Evolutionary conservation across 208 protist genomes (phyloP).

Genomic region (Phytomonas francai): DNA sequence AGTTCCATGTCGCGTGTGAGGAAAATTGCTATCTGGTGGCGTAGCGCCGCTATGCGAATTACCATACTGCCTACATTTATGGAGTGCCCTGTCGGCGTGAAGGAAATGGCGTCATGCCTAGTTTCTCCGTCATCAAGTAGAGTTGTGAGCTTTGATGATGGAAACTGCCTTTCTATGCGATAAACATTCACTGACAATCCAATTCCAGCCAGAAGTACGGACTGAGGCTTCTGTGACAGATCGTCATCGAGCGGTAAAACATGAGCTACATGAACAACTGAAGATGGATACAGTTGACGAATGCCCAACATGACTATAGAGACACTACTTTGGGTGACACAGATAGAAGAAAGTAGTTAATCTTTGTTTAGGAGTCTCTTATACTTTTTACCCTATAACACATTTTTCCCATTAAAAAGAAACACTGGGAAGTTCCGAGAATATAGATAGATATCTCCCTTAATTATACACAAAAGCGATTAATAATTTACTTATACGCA

Average conservation of each 20-base stretch:
- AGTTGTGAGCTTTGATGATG: neutral
- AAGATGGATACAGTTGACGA: constrained; percentile 5
- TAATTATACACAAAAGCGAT: neutral
- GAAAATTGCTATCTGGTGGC: constrained; percentile 61
- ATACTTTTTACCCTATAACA: neutral
- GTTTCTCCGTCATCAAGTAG: neutral
- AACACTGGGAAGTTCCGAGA: neutral
- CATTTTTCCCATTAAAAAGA: neutral
- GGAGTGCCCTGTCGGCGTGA: constrained; percentile 20
- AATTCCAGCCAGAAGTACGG: neutral
- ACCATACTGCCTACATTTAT: constrained; percentile 45
- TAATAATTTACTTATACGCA: neutral
- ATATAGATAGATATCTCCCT: neutral
- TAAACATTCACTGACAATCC: constrained; percentile 1
- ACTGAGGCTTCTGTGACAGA: neutral
- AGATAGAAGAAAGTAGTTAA: neutral
- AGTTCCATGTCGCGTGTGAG: constrained; percentile 52
- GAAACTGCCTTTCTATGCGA: neutral
- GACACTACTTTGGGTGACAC: neutral
- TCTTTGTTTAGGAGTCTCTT: neutral
- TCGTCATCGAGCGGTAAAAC: constrained; percentile 6
- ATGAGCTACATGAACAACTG: neutral
- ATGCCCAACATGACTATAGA: neutral
- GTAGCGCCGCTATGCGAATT: constrained; percentile 31
- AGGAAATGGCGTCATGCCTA: neutral